Conservation (phyloP, 306 rosid species). For the Quillaja saponaria region DNA sequence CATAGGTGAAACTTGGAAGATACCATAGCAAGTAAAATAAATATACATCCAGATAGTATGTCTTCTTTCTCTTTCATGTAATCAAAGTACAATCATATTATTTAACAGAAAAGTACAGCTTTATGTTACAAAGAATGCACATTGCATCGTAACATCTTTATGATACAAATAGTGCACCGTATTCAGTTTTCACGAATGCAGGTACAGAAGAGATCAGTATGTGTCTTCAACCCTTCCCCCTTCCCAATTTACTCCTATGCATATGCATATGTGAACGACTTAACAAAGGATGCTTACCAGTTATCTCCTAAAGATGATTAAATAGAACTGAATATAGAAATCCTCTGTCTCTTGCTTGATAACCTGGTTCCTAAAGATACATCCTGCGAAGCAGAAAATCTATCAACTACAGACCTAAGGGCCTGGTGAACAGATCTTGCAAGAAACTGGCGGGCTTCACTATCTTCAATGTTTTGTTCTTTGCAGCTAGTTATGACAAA, state of each 20-base stretch:
- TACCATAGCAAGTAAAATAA: conserved; percentile 2
- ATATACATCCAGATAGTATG: conserved; percentile 21
- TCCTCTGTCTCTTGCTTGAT: conserved; percentile 42
- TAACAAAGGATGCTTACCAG: conserved; percentile 30
- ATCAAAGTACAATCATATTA: background rate
- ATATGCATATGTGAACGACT: conserved; percentile 10
- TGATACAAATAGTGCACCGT: conserved; percentile 1
- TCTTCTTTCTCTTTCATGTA: conserved; percentile 7
- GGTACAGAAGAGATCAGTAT: conserved; percentile 19
- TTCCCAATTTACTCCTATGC: background rate
- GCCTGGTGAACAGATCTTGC: conserved; percentile 60
- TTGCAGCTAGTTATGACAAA: conserved; percentile 53
- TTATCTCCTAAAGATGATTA: conserved; percentile 44
- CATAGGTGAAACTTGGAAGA: background rate
- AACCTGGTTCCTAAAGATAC: conserved; percentile 37
- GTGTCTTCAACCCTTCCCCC: conserved; percentile 12
- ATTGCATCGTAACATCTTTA: background rate
- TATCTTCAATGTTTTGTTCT: conserved; percentile 41
- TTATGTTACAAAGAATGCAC: conserved; percentile 10
- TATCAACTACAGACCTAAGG: conserved; percentile 54
- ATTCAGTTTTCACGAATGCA: background rate
- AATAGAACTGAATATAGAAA: conserved; percentile 46
- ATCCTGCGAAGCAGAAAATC: conserved; percentile 57
- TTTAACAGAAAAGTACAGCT: background rate
- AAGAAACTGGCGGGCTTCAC: conserved; percentile 45